Base-by-base conservation (phyloP, 768 basidiomycete genomes). In the Hericium rajendrae region DNA sequence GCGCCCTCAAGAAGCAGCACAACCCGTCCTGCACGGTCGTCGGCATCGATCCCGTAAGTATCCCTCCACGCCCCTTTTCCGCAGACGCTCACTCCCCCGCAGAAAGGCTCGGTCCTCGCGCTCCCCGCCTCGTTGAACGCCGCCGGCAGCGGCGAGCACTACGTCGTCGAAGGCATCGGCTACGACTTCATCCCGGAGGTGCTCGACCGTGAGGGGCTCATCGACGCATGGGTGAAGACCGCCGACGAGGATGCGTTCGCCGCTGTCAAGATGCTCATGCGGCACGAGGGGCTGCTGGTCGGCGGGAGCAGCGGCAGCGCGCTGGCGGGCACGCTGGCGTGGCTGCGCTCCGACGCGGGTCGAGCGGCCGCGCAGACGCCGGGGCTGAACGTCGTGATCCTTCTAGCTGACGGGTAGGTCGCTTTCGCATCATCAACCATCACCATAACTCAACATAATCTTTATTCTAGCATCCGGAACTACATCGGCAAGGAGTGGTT, bases 401-500 rank as follows among this genome's bases (percentile, higher is more conserved):
- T 99, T 28, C 73, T 97, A 9, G 83, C 97, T 39, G 97, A 99
- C 66, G 93, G 91, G 91, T 91, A 64, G 71, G 88, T 73, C 1
- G 18, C 38, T 2, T 12, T 39, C 3, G 22, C 22, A 9, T 10
- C 3, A 4, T 54, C 49, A 56, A 22, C 48, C 13, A 3, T 40
- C 13, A 20, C 15, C 2, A 38, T 52, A 11, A 22, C 38, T 46
- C n/a, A 26, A 18, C 0, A 22, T 52, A 48, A 22, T 22, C 2
- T 22, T 43, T 37, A n/a, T 13, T 38, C 3, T 16, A 92, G 94
- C 1, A 84, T 97, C 55, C 81, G 93, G 63, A 95, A 95, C 69
- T 95, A 95, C 67, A 94, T 95, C 83, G 88, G 87, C 73, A 94
- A 93, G 66, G 80, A 85, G 11, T 95, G 93, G 93, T 94, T 94